phyloP scores from a whole-genome alignment of 177 flowering plant species.

The Vitis hybrid region DNA sequence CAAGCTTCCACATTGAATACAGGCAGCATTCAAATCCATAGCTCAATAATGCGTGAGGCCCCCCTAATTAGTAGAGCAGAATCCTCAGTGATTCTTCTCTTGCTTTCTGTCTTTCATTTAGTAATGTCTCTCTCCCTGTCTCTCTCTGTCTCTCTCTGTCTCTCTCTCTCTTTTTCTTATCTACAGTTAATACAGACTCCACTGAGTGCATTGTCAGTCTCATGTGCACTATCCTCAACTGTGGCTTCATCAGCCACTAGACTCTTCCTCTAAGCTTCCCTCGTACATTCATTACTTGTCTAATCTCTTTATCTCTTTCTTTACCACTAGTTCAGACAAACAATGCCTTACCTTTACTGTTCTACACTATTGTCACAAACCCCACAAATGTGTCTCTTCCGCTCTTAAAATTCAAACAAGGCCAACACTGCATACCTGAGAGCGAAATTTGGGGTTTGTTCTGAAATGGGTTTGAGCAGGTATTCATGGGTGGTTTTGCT shows the following conservation, averaged over 20 bases:
- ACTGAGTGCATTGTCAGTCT: constrained; percentile 28
- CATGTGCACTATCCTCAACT: constrained; percentile 42
- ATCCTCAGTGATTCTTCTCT: too few relatives aligned
- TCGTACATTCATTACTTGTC: background rate
- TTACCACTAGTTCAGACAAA: constrained; percentile 9
- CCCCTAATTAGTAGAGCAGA: too few relatives aligned
- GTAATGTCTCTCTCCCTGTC: background rate
- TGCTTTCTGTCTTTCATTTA: background rate
- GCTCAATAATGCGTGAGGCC: too few relatives aligned
- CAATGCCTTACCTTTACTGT: constrained; percentile 8
- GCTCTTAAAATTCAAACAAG: background rate
- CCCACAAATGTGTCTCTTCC: constrained; percentile 11
- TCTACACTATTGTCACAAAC: constrained; percentile 2
- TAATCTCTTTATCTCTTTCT: constrained; percentile 5
- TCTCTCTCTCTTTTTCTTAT: constrained; percentile 22
- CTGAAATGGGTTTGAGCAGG: constrained; percentile 43
- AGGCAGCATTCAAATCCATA: too few relatives aligned
- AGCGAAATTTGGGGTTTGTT: constrained; percentile 6
- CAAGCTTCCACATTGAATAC: too few relatives aligned
- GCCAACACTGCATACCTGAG: constrained; percentile 2
- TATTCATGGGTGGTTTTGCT: constrained; percentile 36
- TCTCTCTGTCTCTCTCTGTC: constrained; percentile 16
- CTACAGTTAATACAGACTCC: background rate
- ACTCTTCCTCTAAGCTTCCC: background rate
- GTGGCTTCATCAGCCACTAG: constrained; percentile 28